Evolutionary conservation across 768 basidiomycete species (phyloP).

Genomic region (Russula compacta): DNA sequence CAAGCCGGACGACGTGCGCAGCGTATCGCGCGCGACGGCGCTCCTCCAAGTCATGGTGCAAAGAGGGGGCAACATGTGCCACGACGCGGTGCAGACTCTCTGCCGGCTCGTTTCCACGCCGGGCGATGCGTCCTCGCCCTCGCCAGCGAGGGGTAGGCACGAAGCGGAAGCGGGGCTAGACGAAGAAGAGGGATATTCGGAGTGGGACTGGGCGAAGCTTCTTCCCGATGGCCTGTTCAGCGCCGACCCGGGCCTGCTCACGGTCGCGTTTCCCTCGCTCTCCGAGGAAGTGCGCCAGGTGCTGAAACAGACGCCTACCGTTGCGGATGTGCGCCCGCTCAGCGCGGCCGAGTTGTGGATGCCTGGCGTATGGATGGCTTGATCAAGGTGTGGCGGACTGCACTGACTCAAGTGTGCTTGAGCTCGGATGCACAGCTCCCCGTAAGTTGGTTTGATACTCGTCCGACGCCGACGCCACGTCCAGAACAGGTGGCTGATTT

Average conservation of each 20-base stretch:
- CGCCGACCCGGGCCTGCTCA: constrained; percentile 46
- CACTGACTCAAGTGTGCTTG: constrained; percentile 36
- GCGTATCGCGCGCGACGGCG: constrained; percentile 37
- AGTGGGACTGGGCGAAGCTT: constrained; percentile 42
- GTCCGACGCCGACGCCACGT: not conserved
- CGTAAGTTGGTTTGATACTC: constrained; percentile 32
- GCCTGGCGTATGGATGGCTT: constrained; percentile 46
- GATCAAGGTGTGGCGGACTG: constrained; percentile 46
- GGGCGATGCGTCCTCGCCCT: not conserved
- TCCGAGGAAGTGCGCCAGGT: constrained; percentile 41
- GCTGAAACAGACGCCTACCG: constrained; percentile 43
- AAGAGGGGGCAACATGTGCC: constrained; percentile 42
- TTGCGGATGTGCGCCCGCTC: constrained; percentile 49
- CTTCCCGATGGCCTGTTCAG: constrained; percentile 48
- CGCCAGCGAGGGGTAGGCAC: not conserved
- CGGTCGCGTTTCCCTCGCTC: constrained; percentile 41
- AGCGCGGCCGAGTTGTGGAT: constrained; percentile 46
- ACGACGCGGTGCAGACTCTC: constrained; percentile 47
- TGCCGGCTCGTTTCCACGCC: constrained; percentile 30
- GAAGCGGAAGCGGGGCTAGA: not conserved
- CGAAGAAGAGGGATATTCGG: constrained; percentile 12
- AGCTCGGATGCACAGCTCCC: constrained; percentile 38
- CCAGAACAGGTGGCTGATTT: not conserved
- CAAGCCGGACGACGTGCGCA: constrained; percentile 28
- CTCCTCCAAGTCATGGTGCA: constrained; percentile 49